phyloP scores from a whole-genome alignment of 371 early-diverging fungal species.

The Antonospora locustae region DNA sequence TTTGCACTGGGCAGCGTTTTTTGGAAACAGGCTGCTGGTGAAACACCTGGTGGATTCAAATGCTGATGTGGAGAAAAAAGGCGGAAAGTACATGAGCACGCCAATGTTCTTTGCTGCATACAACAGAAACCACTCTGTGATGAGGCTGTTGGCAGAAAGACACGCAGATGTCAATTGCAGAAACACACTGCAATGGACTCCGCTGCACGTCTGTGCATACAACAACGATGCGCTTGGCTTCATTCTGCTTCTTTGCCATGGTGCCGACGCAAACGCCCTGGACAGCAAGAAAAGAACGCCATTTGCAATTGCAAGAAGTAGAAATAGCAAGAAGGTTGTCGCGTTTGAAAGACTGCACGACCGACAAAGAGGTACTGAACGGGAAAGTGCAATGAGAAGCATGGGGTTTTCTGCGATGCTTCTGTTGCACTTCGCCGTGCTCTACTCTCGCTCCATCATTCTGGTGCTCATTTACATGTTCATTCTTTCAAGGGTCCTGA shows the following conservation, averaged over 20 bases:
- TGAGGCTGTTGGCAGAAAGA: conserved; percentile 15
- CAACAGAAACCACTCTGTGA: conserved; percentile 21
- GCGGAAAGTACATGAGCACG: conserved; percentile 18
- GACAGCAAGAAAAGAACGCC: conserved; percentile 3
- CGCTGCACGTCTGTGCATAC: conserved; percentile 9
- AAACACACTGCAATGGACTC: conserved; percentile 7
- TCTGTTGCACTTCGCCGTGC: not conserved
- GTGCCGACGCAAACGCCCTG: not conserved
- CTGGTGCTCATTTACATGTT: conserved; percentile 1
- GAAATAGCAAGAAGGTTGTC: not conserved
- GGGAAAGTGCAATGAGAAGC: not conserved
- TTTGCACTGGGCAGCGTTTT: conserved; percentile 26
- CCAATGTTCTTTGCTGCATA: conserved; percentile 31
- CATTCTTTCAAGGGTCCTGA: not conserved
- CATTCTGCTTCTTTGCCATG: conserved; percentile 3
- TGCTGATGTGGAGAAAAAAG: conserved; percentile 4
- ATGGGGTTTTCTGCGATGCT: not conserved
- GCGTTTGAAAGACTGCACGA: not conserved
- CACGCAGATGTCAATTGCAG: conserved; percentile 10
- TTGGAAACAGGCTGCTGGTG: conserved; percentile 12
- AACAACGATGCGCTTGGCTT: conserved; percentile 19
- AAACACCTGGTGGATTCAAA: not conserved
- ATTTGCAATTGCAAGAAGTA: conserved; percentile 3
- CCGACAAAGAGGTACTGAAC: not conserved
- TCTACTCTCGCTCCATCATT: not conserved